Conservation (phyloP, 352 stramenopile genomes). For the Phytopythium sindhum region DNA sequence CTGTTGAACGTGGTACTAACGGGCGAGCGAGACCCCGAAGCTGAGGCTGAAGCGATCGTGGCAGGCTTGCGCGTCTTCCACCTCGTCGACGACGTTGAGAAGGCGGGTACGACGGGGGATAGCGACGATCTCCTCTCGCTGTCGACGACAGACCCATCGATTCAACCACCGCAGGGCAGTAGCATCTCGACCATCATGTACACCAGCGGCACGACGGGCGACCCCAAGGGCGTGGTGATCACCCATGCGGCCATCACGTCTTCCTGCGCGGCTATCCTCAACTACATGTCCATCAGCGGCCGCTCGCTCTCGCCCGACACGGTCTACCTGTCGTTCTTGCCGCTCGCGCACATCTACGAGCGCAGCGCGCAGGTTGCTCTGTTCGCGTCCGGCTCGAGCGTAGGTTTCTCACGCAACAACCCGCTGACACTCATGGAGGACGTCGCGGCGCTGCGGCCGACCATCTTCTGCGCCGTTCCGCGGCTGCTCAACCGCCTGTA, state of each 20-base stretch:
- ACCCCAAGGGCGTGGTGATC: conserved; percentile 96
- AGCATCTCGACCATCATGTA: conserved; percentile 94
- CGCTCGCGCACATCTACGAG: conserved; percentile 96
- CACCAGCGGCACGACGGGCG: conserved; percentile 94
- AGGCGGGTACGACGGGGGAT: conserved; percentile 26
- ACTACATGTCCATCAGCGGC: conserved; percentile 42
- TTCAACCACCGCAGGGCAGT: conserved; percentile 28
- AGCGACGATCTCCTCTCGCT: conserved; percentile 7
- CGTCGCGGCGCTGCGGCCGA: conserved; percentile 87
- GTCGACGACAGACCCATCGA: not conserved
- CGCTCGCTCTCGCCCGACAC: conserved; percentile 45
- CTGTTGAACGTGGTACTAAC: conserved; percentile 48
- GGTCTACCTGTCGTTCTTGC: conserved; percentile 95
- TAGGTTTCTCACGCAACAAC: conserved; percentile 94
- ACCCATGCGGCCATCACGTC: conserved; percentile 77
- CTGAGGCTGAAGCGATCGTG: conserved; percentile 27
- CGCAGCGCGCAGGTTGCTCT: conserved; percentile 51
- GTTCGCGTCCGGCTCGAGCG: conserved; percentile 54
- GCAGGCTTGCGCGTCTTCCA: conserved; percentile 37
- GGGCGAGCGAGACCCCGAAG: conserved; percentile 28
- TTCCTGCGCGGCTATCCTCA: conserved; percentile 23
- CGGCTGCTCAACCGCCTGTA: conserved; percentile 96
- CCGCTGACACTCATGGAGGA: conserved; percentile 91
- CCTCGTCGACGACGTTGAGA: conserved; percentile 34
- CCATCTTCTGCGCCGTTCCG: conserved; percentile 91